Percentiles rank a stretch among this genome's conserved stretches.
Evolutionary conservation across 2,329 filamentous ascomycete genomes (phyloP).

Genomic region (Aciculosporium take): DNA sequence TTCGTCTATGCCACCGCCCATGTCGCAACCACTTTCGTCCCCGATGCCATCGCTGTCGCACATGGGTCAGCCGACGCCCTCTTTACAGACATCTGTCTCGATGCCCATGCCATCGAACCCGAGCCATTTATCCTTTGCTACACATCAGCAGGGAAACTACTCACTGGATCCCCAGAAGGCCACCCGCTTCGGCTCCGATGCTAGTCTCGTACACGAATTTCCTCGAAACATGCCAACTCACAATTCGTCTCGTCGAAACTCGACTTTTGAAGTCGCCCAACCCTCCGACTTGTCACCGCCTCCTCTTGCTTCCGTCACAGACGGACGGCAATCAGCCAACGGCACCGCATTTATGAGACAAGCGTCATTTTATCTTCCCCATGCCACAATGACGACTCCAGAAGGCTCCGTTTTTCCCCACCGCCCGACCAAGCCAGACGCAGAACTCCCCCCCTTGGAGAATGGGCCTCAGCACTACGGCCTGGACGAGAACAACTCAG

Average conservation of each 20-base stretch:
- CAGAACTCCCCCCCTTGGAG: constrained; percentile 7
- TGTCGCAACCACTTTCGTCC: constrained; percentile 3
- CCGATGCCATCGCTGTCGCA: background rate
- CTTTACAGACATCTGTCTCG: constrained; percentile 8
- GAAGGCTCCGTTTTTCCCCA: constrained; percentile 10
- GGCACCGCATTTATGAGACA: constrained; percentile 3
- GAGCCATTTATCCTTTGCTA: background rate
- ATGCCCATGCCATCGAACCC: constrained; percentile 6
- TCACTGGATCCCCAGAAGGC: constrained; percentile 9
- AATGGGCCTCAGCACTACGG: constrained; percentile 9
- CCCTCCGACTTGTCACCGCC: constrained; percentile 8
- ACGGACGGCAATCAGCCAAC: constrained; percentile 6
- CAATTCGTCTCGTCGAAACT: constrained; percentile 9
- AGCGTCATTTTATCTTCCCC: constrained; percentile 10
- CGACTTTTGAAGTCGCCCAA: constrained; percentile 10
- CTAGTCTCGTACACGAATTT: constrained; percentile 11
- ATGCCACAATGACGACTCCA: constrained; percentile 5
- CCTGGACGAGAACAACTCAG: constrained; percentile 7
- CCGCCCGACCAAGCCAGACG: constrained; percentile 10
- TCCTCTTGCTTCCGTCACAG: constrained; percentile 6
- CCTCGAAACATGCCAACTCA: constrained; percentile 14
- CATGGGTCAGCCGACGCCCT: constrained; percentile 6
- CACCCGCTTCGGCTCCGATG: constrained; percentile 8
- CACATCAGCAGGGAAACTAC: constrained; percentile 10
- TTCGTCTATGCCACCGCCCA: constrained; percentile 4